phyloP scores from a whole-genome alignment of 345 rosid species.

The Hibiscus syriacus region DNA sequence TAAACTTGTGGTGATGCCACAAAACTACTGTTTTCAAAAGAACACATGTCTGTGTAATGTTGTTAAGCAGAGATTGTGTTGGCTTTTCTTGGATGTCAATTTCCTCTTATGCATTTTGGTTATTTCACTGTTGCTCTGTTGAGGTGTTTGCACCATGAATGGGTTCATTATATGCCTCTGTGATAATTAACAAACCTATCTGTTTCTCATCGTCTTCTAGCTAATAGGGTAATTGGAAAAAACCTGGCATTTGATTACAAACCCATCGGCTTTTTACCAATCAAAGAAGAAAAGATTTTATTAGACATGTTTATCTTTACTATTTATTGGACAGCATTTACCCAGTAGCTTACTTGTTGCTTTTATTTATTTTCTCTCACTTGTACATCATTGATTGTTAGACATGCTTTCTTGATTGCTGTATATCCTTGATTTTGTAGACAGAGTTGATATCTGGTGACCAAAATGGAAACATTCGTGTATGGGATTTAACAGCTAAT shows the following conservation, averaged over 20 bases:
- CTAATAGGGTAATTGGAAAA: conserved; percentile 7
- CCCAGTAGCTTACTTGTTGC: background rate
- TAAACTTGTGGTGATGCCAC: background rate
- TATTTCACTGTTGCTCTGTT: background rate
- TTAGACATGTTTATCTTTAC: background rate
- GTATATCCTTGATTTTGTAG: conserved; percentile 30
- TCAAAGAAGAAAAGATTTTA: background rate
- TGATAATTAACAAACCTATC: background rate
- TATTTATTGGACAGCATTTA: background rate
- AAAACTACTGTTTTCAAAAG: background rate
- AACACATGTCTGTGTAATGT: background rate
- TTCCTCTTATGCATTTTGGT: background rate
- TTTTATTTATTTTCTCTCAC: background rate
- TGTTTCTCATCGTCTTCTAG: background rate
- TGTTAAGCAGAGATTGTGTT: background rate
- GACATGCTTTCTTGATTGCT: background rate
- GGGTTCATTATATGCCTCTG: background rate
- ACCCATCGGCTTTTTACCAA: background rate
- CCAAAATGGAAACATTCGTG: conserved; percentile 92
- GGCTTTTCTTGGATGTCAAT: background rate
- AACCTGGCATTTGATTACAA: background rate
- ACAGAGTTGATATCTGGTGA: conserved; percentile 94
- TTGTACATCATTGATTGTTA: background rate
- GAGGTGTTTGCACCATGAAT: background rate
- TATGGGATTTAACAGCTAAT: conserved; percentile 96